Evolutionary conservation across 2,329 filamentous ascomycete genomes (phyloP).

Genomic region (Nemania sp.): DNA sequence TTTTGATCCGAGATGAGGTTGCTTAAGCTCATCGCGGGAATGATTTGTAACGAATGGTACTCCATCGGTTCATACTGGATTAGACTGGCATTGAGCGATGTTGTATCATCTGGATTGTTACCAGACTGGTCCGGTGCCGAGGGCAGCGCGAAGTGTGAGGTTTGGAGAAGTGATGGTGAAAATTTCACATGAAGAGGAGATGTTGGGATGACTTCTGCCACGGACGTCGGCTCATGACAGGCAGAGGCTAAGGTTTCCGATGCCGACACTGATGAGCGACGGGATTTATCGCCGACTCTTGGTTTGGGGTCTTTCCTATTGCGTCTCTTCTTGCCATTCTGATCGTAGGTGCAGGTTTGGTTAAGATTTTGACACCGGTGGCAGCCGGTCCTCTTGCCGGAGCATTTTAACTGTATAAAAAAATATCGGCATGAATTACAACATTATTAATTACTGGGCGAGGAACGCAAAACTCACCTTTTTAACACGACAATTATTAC

Average conservation of each 20-base stretch:
- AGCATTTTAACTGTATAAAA: constrained; percentile 13
- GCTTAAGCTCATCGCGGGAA: neutral
- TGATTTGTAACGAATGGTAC: constrained; percentile 6
- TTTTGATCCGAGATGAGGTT: neutral
- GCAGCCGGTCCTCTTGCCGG: constrained; percentile 17
- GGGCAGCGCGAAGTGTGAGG: neutral
- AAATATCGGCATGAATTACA: neutral
- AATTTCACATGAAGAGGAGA: neutral
- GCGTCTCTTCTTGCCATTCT: constrained; percentile 5
- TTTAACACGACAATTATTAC: constrained; percentile 22
- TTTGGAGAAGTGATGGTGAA: neutral
- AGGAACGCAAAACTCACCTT: constrained; percentile 3
- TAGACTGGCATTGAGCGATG: neutral
- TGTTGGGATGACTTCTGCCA: neutral
- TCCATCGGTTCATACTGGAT: constrained; percentile 8
- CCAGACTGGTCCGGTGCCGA: neutral
- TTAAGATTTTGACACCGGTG: constrained; percentile 12
- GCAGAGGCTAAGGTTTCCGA: too few species aligned
- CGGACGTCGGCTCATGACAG: neutral
- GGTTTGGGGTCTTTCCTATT: constrained; percentile 11
- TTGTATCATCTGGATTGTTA: neutral
- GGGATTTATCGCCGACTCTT: neutral
- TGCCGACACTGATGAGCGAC: neutral
- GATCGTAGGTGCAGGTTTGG: constrained; percentile 15
- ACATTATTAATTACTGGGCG: neutral